Evolutionary conservation across 495 filamentous ascomycete species (phyloP).

Genomic region (Glutinoglossum americanum): DNA sequence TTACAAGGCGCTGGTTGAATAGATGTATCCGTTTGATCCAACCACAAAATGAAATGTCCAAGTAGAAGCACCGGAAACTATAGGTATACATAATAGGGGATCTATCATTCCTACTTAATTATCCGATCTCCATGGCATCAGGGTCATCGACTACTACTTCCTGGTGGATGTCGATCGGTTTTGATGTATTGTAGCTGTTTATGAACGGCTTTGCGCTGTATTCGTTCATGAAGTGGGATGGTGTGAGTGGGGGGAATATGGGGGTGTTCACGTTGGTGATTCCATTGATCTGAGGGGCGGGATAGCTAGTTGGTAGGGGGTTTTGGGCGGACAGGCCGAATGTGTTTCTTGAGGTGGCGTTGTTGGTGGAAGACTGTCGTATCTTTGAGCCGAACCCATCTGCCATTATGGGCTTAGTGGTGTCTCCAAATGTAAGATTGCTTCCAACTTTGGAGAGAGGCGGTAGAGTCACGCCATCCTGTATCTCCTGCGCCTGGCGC

Average conservation of each 20-base stretch:
- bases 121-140: slow-evolving; percentile 57
- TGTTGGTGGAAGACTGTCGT: no score
- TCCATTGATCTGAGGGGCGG: background rate
- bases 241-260: background rate
- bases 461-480: background rate
- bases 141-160: slow-evolving; percentile 14
- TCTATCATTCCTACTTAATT: no score
- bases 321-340: no score
- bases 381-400: background rate
- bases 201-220: background rate
- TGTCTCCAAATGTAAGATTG: background rate
- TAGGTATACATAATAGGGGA: no score
- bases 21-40: no score
- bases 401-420: background rate
- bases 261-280: background rate
- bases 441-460: background rate
- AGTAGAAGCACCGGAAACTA: no score
- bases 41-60: no score
- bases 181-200: background rate
- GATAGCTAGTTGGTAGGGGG: background rate
- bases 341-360: no score
- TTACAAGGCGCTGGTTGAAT: no score
- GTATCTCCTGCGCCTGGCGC: slow-evolving; percentile 14
- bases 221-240: background rate
- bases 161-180: background rate